Evolutionary conservation across 2,329 filamentous ascomycete species (phyloP), one percentile per base, ranked within the genome.

Genomic region (Sporothrix euskadiensis): DNA sequence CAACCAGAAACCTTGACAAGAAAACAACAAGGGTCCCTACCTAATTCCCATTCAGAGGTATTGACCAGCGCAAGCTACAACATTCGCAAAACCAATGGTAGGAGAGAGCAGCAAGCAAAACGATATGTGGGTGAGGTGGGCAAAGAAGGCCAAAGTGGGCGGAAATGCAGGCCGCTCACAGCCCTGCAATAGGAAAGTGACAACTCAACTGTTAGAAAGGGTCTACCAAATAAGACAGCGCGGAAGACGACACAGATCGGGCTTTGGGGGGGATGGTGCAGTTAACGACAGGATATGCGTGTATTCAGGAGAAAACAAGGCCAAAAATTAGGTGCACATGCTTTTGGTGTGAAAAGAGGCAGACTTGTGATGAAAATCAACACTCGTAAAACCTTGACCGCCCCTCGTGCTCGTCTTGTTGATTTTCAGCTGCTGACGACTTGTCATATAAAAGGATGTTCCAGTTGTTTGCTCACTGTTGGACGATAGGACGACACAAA

Each of bases 61-160:
- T 39, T 14, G 59, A 26, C 9, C 59, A 44, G 59, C 35, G 59
- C 59, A 65, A 44, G 44, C 59, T 65, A 35, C 35, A n/a, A 44
- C 59, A 65, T 65, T 65, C 35, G 35, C 35, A 65, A 41, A 59
- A 65, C 59, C 59, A 65, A 65, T 65, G 9, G 59, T 19, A 39
- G 3, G 5, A 9, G 7, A 9, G 12, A 63, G n/a, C 32, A n/a
- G 32, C 30, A 35, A 30, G 30, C 56, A 65, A 63, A 32, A 32
- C 8, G 22, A 19, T 39, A 41, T n/a, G 32, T 39, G 32, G 59
- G 35, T 3, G 22, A 8, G 9, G 22, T 56, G 52, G 26, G 52
- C 52, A 56, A 26, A 14, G 22, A 56, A 26, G 52, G 52, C 10
- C 12, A 56, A 63, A 63, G 59, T 9, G 32, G 35, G 22, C 35